Evolutionary conservation across 164 flowering plant genomes (phyloP).

Genomic region (Liquidambar formosana): DNA sequence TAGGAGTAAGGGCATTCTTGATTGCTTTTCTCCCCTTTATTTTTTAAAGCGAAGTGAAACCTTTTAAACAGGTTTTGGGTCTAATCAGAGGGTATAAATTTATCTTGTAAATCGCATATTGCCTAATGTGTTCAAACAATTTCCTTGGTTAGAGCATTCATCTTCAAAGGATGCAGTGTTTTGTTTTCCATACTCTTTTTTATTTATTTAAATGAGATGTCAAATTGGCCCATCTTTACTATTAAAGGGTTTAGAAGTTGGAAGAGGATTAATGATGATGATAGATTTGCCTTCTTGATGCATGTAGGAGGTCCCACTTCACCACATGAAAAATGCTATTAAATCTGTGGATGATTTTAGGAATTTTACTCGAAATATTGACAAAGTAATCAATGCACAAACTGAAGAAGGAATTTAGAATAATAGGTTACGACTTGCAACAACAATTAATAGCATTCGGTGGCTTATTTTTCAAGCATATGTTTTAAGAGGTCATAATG

Average conservation of each 20-base stretch:
- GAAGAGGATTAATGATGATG: background rate
- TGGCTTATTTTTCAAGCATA: constrained; percentile 3
- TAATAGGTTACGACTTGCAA: constrained; percentile 2
- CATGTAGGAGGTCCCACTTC: background rate
- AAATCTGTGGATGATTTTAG: background rate
- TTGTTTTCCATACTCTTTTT: background rate
- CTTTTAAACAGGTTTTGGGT: no score
- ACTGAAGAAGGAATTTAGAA: background rate
- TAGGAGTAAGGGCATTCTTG: no score
- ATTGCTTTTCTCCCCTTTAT: no score
- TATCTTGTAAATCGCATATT: no score
- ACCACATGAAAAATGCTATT: background rate
- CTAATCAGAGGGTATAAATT: no score
- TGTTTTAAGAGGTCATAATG: constrained; percentile 20
- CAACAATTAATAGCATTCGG: background rate
- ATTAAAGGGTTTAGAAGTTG: background rate
- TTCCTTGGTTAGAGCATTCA: constrained; percentile 6
- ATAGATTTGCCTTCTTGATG: background rate
- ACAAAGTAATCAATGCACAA: background rate
- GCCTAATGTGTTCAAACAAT: background rate
- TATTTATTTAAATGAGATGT: background rate
- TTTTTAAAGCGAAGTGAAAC: no score
- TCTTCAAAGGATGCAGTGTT: background rate
- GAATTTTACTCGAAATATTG: background rate
- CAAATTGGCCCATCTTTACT: background rate